phyloP scores from a whole-genome alignment of 192 early-diverging fungal genomes.

The Martensiomyces pterosporus region DNA sequence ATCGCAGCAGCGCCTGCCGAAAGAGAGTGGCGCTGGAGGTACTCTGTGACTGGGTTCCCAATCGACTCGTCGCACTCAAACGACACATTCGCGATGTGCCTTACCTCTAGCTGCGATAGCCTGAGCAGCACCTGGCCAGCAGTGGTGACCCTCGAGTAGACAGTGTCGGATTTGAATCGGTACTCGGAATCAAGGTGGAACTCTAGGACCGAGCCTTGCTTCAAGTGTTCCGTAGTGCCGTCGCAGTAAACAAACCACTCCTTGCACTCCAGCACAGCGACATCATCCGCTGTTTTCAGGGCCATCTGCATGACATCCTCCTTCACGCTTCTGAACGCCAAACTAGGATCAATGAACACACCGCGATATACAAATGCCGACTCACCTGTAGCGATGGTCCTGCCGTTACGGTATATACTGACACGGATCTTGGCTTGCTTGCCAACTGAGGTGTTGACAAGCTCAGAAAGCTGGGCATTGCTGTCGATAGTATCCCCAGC shows the following conservation, averaged over 20 bases:
- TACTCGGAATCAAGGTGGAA: constrained; percentile 76
- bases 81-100: constrained; percentile 73
- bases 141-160: constrained; percentile 67
- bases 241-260: constrained; percentile 67
- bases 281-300: constrained; percentile 62
- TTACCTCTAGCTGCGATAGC: constrained; percentile 52
- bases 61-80: constrained; percentile 63
- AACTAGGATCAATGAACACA: constrained; percentile 62
- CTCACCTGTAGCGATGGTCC: constrained; percentile 66
- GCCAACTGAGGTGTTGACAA: constrained; percentile 76
- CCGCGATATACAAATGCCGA: constrained; percentile 78
- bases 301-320: constrained; percentile 66
- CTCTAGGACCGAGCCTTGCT: constrained; percentile 57
- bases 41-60: constrained; percentile 79
- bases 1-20: constrained; percentile 64
- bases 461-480: constrained; percentile 62
- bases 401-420: constrained; percentile 52
- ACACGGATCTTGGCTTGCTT: constrained; percentile 76
- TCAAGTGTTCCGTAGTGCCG: constrained; percentile 19
- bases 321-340: constrained; percentile 65
- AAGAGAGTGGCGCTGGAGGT: constrained; percentile 68
- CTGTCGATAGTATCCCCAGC: constrained; percentile 72
- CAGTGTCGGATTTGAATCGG: constrained; percentile 51
- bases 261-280: constrained; percentile 74
- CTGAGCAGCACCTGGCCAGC: constrained; percentile 58